These are phyloP conservation scores for Naganishia randhawae DNA, from an alignment of 768 basidiomycete genomes.

Conservation along the genomic window DNA sequence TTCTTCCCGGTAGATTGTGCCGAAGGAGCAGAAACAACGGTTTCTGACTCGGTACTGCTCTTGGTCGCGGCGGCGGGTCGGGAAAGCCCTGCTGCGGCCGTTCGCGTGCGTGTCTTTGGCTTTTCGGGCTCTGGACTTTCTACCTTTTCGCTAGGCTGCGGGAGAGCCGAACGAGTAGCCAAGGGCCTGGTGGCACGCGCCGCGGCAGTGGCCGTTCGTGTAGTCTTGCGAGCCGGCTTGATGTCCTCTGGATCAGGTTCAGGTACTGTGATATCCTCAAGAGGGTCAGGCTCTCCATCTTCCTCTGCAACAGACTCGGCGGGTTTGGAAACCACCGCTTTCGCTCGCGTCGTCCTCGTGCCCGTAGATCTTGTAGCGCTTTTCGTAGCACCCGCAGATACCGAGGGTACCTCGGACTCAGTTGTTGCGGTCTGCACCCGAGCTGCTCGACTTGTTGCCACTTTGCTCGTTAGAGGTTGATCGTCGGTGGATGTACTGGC, in stretches of 20 bases:
- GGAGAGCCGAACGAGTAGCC: constrained; percentile 9
- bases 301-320: neutral
- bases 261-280: constrained; percentile 9
- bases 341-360: constrained; percentile 13
- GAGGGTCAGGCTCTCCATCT: constrained; percentile 14
- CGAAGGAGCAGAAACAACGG: neutral
- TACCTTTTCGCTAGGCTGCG: constrained; percentile 7
- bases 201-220: neutral
- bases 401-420: neutral
- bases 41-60: constrained; percentile 3
- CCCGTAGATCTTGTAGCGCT: neutral
- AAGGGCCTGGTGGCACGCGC: neutral
- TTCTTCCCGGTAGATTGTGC: neutral
- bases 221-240: neutral
- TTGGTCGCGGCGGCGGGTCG: neutral
- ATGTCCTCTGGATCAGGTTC: constrained; percentile 21
- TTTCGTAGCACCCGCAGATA: neutral
- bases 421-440: neutral
- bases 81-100: constrained; percentile 1
- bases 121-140: constrained; percentile 10
- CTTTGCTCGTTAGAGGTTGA: neutral
- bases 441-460: neutral
- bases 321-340: neutral
- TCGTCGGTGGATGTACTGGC: constrained; percentile 1
- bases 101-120: constrained; percentile 11